Evolutionary conservation across 129 eudicot genomes (phyloP), one percentile per base, ranked within the genome.

Genomic region (Lactuca saligna): DNA sequence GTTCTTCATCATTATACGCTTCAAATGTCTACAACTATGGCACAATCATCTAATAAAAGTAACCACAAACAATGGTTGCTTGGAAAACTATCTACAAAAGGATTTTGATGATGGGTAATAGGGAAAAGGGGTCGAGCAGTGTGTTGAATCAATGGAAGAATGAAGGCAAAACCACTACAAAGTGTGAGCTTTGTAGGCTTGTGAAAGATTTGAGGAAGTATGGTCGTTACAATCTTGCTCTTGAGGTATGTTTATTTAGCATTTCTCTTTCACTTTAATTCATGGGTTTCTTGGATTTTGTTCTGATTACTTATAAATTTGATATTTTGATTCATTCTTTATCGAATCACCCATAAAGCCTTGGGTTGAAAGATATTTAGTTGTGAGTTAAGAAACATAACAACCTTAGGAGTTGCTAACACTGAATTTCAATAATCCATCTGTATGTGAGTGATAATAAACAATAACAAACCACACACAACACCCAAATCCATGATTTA

Each of bases 171-270:
- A 67, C 6, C 63, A 70, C 84, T 5, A 58, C 78, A 0, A 86
- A 86, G 55, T 90, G 91, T 88, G 97, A 90, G 81, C 83, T 90
- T 73, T 80, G 66, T 71, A 80, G 88, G 56, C 74, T 87, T 75
- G 85, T 82, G 39, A 86, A 83, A 73, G 95, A 90, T 77, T 83
- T 90, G 74, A 82, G 97, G 76, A 86, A 82, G 67, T 87, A 78
- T 60, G 81, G 75, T 31, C 82, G 88, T 3, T 80, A 3, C 73
- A 82, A 76, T 35, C 76, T 51, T 74, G 95, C 97, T 70, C 85
- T 90, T 80, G 88, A 90, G 97, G 97, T 90, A 80, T 31, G 67
- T 48, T 31, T 6, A 35, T 51, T 17, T 51, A 49, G 48, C 50
- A 8, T 66, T 13, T 66, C 5, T 31, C 57, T 6, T 10, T 44